These are phyloP conservation scores for Dioscorea dumetorum DNA, from an alignment of 106 monocot genomes.

Conservation along the genomic window DNA sequence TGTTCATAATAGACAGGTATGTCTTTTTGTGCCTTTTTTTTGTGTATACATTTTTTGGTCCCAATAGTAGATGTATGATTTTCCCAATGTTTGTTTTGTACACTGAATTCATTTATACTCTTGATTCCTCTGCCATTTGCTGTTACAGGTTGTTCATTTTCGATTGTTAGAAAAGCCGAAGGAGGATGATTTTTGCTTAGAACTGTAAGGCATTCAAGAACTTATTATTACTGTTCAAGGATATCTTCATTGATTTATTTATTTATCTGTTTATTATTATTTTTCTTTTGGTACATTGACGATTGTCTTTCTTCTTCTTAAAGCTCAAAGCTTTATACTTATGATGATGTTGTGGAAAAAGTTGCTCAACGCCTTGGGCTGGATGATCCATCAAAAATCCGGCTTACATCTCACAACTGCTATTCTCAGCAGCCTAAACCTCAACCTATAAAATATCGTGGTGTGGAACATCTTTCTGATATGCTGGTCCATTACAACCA, in stretches of 20 bases:
- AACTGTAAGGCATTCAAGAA: conserved; percentile 52
- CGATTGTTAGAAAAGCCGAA: conserved; percentile 88
- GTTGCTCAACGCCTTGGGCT: conserved; percentile 73
- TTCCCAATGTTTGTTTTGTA: no score
- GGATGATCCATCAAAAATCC: conserved; percentile 93
- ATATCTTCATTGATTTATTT: background rate
- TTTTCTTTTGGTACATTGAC: background rate
- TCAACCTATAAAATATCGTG: conserved; percentile 91
- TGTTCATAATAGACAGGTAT: conserved; percentile 95
- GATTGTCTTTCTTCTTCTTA: background rate
- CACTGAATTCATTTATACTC: no score
- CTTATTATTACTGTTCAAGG: background rate
- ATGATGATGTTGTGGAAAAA: conserved; percentile 93
- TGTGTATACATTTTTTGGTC: no score
- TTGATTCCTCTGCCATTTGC: background rate
- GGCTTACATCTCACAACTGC: conserved; percentile 96
- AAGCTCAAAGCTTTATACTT: conserved; percentile 82
- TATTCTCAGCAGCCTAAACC: conserved; percentile 99
- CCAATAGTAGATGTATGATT: no score
- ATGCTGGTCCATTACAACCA: conserved; percentile 97
- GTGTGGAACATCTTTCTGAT: conserved; percentile 85
- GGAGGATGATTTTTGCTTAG: conserved; percentile 89
- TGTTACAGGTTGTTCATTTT: conserved; percentile 88
- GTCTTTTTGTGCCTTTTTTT: background rate
- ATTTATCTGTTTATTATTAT: background rate